Percentiles rank a stretch among this genome's conserved stretches.
phyloP scores from a whole-genome alignment of 2,329 filamentous ascomycete species.

The Trichoderma sp. region DNA sequence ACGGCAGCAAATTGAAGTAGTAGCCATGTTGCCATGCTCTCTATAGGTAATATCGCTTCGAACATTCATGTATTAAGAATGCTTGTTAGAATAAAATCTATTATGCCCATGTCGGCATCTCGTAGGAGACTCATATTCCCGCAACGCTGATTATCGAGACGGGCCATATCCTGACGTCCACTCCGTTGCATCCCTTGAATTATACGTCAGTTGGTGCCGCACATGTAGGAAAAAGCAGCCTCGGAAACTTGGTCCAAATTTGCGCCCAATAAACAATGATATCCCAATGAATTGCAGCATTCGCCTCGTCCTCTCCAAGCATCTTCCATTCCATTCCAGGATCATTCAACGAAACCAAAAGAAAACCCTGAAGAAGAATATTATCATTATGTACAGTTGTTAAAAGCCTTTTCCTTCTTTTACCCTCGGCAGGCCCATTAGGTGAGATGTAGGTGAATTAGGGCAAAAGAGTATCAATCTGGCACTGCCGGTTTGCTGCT shows the following conservation, averaged over 20 bases:
- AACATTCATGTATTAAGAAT: no score
- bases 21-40: no score
- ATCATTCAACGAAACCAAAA: neutral
- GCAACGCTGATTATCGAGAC: no score
- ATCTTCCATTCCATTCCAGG: neutral
- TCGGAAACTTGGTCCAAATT: neutral
- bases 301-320: neutral
- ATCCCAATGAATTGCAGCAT: neutral
- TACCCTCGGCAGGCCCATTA: neutral
- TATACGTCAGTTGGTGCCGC: no score
- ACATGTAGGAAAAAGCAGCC: no score
- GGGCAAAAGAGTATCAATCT: constrained; percentile 23
- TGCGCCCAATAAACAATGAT: neutral
- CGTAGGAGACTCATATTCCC: no score
- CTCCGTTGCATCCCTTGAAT: no score
- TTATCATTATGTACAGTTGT: constrained; percentile 11
- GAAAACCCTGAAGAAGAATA: neutral
- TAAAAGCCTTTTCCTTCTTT: neutral
- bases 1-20: no score
- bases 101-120: no score
- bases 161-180: no score
- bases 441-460: neutral
- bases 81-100: no score
- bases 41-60: no score
- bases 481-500: constrained; percentile 8